Evolutionary conservation across 192 early-diverging fungal species (phyloP).

Genomic region (Gaertneriomyces semiglobifer): DNA sequence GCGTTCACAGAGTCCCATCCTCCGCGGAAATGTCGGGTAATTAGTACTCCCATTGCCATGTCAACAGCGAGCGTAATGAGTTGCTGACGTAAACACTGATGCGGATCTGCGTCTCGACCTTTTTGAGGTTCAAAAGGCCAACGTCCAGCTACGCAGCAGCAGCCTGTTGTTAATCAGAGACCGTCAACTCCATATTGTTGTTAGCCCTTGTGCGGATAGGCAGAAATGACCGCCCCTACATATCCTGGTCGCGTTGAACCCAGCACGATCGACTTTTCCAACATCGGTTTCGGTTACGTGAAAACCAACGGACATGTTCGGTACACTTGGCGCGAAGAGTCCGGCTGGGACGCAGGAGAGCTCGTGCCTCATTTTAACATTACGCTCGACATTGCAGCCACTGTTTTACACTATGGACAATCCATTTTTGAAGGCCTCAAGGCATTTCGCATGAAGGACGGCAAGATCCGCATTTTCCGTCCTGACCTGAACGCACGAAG

Average conservation of each 20-base stretch:
- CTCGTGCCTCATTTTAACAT: constrained; percentile 53
- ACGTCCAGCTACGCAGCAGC: neutral
- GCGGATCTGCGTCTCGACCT: neutral
- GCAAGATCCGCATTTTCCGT: constrained; percentile 68
- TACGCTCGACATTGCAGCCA: constrained; percentile 62
- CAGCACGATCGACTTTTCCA: constrained; percentile 56
- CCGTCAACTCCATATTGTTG: neutral
- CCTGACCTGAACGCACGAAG: constrained; percentile 66
- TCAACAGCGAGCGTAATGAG: neutral
- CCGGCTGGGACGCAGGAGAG: constrained; percentile 59
- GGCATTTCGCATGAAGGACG: constrained; percentile 67
- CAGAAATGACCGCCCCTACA: neutral
- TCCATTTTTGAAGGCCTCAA: constrained; percentile 79
- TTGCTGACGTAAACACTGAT: neutral
- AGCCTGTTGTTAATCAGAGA: neutral
- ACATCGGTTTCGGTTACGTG: constrained; percentile 64
- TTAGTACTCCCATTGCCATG: constrained; percentile 3
- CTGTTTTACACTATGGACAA: constrained; percentile 73
- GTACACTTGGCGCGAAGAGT: constrained; percentile 55
- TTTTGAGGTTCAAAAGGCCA: neutral
- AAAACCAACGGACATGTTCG: constrained; percentile 62
- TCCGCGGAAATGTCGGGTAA: neutral
- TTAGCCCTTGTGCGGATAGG: neutral
- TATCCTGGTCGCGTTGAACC: constrained; percentile 16
- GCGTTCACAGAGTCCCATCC: too few relatives aligned